Evolutionary conservation across 2,329 filamentous ascomycete species (phyloP), one percentile per base, ranked within the genome.

Genomic region (Fonsecaea pedrosoi): DNA sequence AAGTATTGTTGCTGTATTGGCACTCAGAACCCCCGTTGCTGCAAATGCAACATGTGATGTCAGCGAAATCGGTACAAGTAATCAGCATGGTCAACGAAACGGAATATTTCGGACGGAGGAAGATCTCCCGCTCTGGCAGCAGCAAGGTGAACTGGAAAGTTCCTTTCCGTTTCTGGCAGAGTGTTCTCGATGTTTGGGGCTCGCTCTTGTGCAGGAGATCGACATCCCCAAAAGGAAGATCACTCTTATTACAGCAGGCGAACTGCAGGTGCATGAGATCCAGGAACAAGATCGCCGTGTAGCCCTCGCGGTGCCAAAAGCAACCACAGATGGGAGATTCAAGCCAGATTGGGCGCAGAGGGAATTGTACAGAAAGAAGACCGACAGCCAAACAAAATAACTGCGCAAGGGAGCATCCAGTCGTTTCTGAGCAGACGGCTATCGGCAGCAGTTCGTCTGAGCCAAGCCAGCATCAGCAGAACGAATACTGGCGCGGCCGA

Each of bases 1-100:
- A 48, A 77, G 82, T 3, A 72, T 87, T 8, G 81, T 88, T 10
- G 84, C 84, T 4, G 77, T 89, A 35, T 79, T 86, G 1, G 79
- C 81, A 1, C 75, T 62, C 50, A 45, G 7, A 2, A 1, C 40
- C 15, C 40, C 18, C 5, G 5, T 13, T 35, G 18, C n/a, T 21
- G 10, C 45, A 50, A 25, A 50, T 21, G 45, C 8, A 21, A 8
- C 45, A 50, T 25, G 32, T 50, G 57, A 18, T 18, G 9, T 45
- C 15, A 21, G n/a, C 15, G 38, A 15, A 37, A 40, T 30, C 56
- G 32, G 37, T 15, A 57, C 63, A 30, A 37, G 57, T 53, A 65
- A 21, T 38, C 34, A 25, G 37, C 30, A 54, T 32, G 10, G 55
- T 54, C 48, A 4, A n/a, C 15, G 35, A 59, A 48, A 34, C 21